Conservation (phyloP, 257 asterid genomes). For the Solanum virginianum region DNA sequence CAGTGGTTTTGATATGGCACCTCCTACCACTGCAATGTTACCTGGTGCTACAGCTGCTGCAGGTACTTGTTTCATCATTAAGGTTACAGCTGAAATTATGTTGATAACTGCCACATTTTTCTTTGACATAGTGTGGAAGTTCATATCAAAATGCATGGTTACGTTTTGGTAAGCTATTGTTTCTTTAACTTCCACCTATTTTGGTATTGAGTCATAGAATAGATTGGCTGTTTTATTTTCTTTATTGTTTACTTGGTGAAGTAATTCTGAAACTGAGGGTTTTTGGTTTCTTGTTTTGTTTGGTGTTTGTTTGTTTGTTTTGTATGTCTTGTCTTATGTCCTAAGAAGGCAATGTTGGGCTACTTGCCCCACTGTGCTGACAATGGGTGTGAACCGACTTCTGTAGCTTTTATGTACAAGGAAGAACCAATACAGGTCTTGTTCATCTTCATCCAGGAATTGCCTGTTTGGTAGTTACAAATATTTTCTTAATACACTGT, state of each 20-base stretch:
- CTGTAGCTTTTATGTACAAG: slow-evolving; percentile 98
- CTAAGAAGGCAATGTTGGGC: slow-evolving; percentile 99
- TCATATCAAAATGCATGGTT: slow-evolving; percentile 66
- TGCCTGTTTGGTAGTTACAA: slow-evolving; percentile 58
- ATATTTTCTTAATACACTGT: slow-evolving; percentile 11
- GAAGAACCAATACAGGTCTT: slow-evolving; percentile 91
- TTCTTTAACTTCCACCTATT: slow-evolving; percentile 33
- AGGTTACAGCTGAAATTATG: not conserved
- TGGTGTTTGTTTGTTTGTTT: slow-evolving; percentile 98
- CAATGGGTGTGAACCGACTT: slow-evolving; percentile 99
- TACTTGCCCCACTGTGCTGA: slow-evolving; percentile 99
- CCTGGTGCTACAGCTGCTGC: slow-evolving; percentile 41
- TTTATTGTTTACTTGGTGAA: slow-evolving; percentile 49
- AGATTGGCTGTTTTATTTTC: slow-evolving; percentile 29
- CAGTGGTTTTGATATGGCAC: slow-evolving; percentile 99
- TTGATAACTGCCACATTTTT: slow-evolving; percentile 30
- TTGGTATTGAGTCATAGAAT: slow-evolving; percentile 27
- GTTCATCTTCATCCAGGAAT: slow-evolving; percentile 94
- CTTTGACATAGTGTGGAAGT: slow-evolving; percentile 72
- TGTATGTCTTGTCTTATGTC: slow-evolving; percentile 84
- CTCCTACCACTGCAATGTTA: slow-evolving; percentile 57
- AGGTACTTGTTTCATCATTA: slow-evolving; percentile 39
- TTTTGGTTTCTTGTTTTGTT: slow-evolving; percentile 95
- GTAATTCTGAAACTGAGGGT: slow-evolving; percentile 66
- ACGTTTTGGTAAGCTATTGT: slow-evolving; percentile 74